Evolutionary conservation across 2,329 filamentous ascomycete species (phyloP).

Genomic region (Trichoderma arundinaceum): DNA sequence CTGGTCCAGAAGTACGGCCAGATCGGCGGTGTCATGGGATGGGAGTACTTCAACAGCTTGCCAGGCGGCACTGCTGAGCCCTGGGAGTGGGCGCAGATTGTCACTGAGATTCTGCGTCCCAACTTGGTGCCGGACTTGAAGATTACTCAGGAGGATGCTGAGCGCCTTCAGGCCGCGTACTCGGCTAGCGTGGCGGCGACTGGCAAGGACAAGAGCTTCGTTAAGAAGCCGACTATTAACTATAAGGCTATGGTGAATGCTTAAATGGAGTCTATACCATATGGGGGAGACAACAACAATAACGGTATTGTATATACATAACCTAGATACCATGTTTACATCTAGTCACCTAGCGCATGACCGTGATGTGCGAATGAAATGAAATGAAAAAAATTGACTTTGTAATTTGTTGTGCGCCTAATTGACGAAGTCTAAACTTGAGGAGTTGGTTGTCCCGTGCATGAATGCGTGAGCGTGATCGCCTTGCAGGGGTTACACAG

Average conservation of each 20-base stretch:
- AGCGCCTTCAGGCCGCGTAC: conserved; percentile 31
- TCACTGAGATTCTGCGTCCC: conserved; percentile 40
- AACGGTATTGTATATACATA: conserved; percentile 20
- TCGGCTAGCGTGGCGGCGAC: conserved; percentile 20
- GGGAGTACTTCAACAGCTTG: conserved; percentile 82
- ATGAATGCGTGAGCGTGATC: conserved; percentile 9
- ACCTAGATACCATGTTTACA: not conserved
- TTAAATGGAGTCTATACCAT: not conserved
- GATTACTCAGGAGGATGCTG: conserved; percentile 32
- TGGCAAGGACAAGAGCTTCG: conserved; percentile 4
- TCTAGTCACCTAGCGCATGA: not conserved
- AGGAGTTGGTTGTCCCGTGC: not conserved
- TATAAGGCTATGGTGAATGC: conserved; percentile 30
- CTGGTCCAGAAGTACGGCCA: conserved; percentile 59
- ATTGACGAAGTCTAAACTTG: not conserved
- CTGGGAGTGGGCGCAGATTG: conserved; percentile 73
- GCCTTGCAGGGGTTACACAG: not conserved
- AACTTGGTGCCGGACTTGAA: conserved; percentile 30
- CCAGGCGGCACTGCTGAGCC: conserved; percentile 59
- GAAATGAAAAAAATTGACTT: not conserved
- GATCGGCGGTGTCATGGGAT: conserved; percentile 87
- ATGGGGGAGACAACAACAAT: not conserved
- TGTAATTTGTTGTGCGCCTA: not conserved
- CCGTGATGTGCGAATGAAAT: not conserved
- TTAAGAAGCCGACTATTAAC: conserved; percentile 13